Percentiles rank a stretch among this genome's conserved stretches.
These are phyloP conservation scores for Micractinium conductrix DNA, from an alignment of 139 green algal genomes.

Conservation along the genomic window DNA sequence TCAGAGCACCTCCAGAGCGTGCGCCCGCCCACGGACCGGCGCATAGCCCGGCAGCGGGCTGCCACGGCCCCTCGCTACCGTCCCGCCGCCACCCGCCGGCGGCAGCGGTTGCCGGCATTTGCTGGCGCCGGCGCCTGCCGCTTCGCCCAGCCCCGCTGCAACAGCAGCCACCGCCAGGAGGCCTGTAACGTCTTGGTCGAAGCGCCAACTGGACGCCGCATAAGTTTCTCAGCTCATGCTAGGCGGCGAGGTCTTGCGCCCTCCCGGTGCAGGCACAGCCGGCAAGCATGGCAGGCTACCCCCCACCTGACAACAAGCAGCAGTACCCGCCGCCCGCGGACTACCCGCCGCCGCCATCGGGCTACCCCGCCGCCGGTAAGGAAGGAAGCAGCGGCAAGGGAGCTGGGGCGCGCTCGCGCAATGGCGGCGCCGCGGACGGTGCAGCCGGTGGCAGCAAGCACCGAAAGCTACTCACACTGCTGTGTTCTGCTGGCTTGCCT, in stretches of 20 bases:
- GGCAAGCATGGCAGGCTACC: constrained; percentile 21
- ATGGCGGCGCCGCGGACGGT: too few relatives aligned
- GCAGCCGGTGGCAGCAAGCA: neutral
- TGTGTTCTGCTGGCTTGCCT: neutral
- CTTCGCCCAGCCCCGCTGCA: too few relatives aligned
- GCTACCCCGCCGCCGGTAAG: neutral
- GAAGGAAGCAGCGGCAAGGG: too few relatives aligned
- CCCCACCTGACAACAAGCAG: constrained; percentile 16
- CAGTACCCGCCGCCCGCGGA: constrained; percentile 13
- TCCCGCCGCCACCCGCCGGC: too few relatives aligned
- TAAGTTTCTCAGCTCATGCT: neutral
- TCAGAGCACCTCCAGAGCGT: too few relatives aligned
- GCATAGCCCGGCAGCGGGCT: too few relatives aligned
- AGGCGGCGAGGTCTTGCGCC: too few relatives aligned
- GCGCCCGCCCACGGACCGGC: too few relatives aligned
- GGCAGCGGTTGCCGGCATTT: too few relatives aligned
- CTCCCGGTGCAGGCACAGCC: neutral
- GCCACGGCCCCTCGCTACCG: too few relatives aligned
- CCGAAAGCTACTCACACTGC: neutral
- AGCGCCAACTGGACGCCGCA: neutral
- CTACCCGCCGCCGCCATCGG: constrained; percentile 1
- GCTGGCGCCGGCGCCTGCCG: too few relatives aligned
- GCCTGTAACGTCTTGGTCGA: neutral
- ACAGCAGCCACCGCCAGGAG: neutral
- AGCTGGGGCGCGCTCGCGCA: too few relatives aligned